phyloP scores from a whole-genome alignment of 164 flowering plant species.

The Vitis cinerea region DNA sequence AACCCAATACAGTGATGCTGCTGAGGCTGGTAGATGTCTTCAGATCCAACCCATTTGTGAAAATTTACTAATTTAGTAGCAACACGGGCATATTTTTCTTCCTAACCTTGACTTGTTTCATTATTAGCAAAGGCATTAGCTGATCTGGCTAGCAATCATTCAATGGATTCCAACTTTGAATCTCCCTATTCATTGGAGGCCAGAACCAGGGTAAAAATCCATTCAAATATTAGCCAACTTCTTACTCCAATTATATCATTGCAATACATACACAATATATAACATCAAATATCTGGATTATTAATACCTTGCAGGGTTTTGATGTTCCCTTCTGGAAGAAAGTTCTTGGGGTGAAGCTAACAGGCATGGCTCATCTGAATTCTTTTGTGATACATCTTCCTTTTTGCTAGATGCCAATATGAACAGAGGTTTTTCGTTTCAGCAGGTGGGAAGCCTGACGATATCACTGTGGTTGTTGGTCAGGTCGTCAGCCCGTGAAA shows the following conservation, averaged over 20 bases:
- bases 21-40: slow-evolving; percentile 59
- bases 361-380: slow-evolving; percentile 38
- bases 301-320: slow-evolving; percentile 47
- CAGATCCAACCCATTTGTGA: not conserved
- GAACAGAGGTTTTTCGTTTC: not conserved
- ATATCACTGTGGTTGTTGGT: slow-evolving; percentile 76
- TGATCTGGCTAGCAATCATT: slow-evolving; percentile 67
- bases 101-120: slow-evolving; percentile 19
- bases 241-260: no score
- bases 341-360: slow-evolving; percentile 71
- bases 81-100: not conserved
- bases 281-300: not conserved
- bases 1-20: slow-evolving; percentile 38
- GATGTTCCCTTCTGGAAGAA: slow-evolving; percentile 87
- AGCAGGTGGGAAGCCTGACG: slow-evolving; percentile 87
- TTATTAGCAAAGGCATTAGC: slow-evolving; percentile 87
- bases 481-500: slow-evolving; percentile 49
- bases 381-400: not conserved
- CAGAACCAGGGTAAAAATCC: slow-evolving; percentile 49
- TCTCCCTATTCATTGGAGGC: slow-evolving; percentile 88
- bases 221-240: not conserved
- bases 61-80: not conserved
- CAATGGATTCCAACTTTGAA: slow-evolving; percentile 65
- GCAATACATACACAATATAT: not conserved
- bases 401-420: not conserved